Evolutionary conservation across 2,329 filamentous ascomycete species (phyloP), one percentile per base, ranked within the genome.

Genomic region (Colletotrichum karsti): DNA sequence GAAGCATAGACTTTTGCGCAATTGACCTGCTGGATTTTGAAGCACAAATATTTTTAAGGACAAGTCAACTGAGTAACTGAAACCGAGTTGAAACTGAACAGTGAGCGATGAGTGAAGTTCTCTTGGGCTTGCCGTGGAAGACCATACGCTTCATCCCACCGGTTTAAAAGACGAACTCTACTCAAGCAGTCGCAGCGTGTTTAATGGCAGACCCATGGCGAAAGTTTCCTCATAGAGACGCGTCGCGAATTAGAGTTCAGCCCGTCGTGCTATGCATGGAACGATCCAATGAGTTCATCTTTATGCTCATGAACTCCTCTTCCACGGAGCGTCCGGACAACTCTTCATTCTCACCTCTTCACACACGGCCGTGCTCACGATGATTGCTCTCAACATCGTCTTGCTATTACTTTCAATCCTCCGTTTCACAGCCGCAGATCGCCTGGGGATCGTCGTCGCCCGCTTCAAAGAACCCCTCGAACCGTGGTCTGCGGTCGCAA

Each of bases 401-500:
- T 28, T 60, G 9, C 26, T 42, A 2, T 9, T 57, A 28, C 57
- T 62, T 6, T 28, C 50, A 7, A 15, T 26, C 2, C 44, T 58
- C 1, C 20, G 42, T 15, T 42, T 51, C 0, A 6, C 50, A 10
- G 46, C 24, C 13, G 58, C 61, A 24, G 13, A 24, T 5, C 50
- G 37, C 10, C 44, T 70, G 1, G 62, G 69, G 33, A 59, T 70
- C 35, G 67, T 70, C 5, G 58, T 63, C 37, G 69, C 69, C 1
- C 61, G 69, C 18, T 70, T 61, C 46, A 67, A 57, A 44, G 69
- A 70, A 39, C 15, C 67, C 5, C 67, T 70, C 41, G 62, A 70
- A 3, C 67, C 62, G 1, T 70, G 67, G 67, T 39, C 42, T 3
- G 37, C 62, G 2, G 35, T 70, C 41, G 62, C 67, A 1, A 35